phyloP scores from a whole-genome alignment of 306 rosid genomes.

The Canavalia gladiata region DNA sequence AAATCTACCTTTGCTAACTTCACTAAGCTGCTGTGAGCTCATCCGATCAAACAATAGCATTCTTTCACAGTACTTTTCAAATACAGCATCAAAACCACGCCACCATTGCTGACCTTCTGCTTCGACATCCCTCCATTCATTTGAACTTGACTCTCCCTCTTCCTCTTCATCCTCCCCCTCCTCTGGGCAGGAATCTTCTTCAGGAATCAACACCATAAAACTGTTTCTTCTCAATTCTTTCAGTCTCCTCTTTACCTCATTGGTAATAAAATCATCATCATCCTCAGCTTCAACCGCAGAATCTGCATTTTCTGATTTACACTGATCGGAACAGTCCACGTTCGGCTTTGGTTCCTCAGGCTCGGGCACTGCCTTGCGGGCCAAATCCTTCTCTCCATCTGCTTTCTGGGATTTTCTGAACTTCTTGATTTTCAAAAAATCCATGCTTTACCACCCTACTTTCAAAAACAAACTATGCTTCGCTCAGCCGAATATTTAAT shows the following conservation, averaged over 20 bases:
- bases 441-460: constrained; percentile 56
- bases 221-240: constrained; percentile 94
- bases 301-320: constrained; percentile 65
- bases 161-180: constrained; percentile 84
- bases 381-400: constrained; percentile 53
- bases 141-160: constrained; percentile 61
- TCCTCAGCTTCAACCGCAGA: constrained; percentile 72
- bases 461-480: constrained; percentile 38
- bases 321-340: constrained; percentile 48
- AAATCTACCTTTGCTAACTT: constrained; percentile 64
- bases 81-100: constrained; percentile 92
- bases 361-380: constrained; percentile 55
- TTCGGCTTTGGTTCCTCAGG: constrained; percentile 64
- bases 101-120: constrained; percentile 98
- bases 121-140: constrained; percentile 97
- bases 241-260: constrained; percentile 90
- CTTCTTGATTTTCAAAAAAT: constrained; percentile 76
- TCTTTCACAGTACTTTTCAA: constrained; percentile 83
- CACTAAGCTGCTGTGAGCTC: constrained; percentile 68
- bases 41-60: constrained; percentile 88
- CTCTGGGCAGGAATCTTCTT: constrained; percentile 84
- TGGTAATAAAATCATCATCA: constrained; percentile 87
- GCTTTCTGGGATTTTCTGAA: constrained; percentile 73
- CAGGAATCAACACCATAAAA: constrained; percentile 96
- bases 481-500: neutral